Evolutionary conservation across 208 protist species (phyloP).

Genomic region (Wallacemonas sp.): DNA sequence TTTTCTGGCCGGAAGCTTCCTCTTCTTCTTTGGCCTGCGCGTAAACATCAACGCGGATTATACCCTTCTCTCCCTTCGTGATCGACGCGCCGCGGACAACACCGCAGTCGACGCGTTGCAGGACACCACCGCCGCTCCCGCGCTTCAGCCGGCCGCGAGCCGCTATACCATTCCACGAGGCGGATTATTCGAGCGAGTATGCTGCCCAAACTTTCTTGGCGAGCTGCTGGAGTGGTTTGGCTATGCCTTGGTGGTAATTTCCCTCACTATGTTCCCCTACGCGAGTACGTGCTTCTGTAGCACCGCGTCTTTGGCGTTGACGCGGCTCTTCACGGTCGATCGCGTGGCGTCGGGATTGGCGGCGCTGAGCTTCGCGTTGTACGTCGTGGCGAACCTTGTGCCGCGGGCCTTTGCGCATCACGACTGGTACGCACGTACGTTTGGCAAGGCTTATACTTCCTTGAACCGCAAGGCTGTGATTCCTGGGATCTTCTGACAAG

Average conservation of each 20-base stretch:
- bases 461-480: constrained; percentile 44
- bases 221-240: constrained; percentile 80
- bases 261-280: constrained; percentile 20
- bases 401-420: constrained; percentile 71
- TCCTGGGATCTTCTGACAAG: constrained; percentile 41
- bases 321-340: neutral
- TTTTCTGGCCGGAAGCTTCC: constrained; percentile 24
- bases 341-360: constrained; percentile 28
- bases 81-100: too few relatives aligned
- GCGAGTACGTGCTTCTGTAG: neutral
- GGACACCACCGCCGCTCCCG: neutral
- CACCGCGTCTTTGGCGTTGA: neutral
- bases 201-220: constrained; percentile 80
- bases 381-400: constrained; percentile 65
- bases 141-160: neutral
- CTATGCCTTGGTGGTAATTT: constrained; percentile 51
- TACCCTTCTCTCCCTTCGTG: constrained; percentile 40
- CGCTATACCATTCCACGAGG: constrained; percentile 60
- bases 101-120: too few relatives aligned
- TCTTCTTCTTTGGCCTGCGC: constrained; percentile 54
- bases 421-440: constrained; percentile 59
- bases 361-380: constrained; percentile 64
- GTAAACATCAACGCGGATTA: constrained; percentile 62
- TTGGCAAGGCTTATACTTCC: constrained; percentile 46
- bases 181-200: constrained; percentile 64